Evolutionary conservation across 106 monocot genomes (phyloP), one percentile per base, ranked within the genome.

Genomic region (Apostasia ramifera): DNA sequence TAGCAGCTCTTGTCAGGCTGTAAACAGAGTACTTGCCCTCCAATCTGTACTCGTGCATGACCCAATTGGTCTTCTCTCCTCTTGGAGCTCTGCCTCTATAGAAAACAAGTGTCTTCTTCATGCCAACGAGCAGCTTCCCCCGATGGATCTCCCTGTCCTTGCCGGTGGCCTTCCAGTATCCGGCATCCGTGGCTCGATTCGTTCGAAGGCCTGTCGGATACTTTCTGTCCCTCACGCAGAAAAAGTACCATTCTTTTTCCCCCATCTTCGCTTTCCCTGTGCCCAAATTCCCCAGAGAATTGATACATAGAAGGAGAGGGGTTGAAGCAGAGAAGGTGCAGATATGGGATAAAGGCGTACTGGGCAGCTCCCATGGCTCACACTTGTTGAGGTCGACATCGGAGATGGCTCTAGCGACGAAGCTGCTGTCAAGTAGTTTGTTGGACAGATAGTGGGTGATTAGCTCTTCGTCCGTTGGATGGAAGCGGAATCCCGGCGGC

Each of bases 91-190:
- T 81, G 11, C 87, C 87, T 53, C 51, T 79, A 79, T 91, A 91
- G 79, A 91, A 91, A 42, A 91, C 91, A 12, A 91, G 91, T 61
- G 91, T 88, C 70, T 91, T 91, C 78, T 91, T 91, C 84, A 87
- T 84, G 3, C 91, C 84, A 41, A 91, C 81, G 0, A 85, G 78
- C 45, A 49, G 61, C 44, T 57, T 75, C 39, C 64, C 77, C 5
- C 64, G 57, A 70, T 67, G 63, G n/a, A 93, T 84, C 74, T 81
- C 84, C 73, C 57, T 89, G 60, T 93, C 93, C 57, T 89, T 93
- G 1, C 93, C 89, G 2, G 93, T 93, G 3, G 93, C 93, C 70
- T 93, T 93, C 93, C 93, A 93, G 67, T 86, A 93, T 1, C 89
- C 93, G 37, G 79, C 45, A 42, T 71, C 70, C 1, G 89, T 93